Evolutionary conservation across 2,329 filamentous ascomycete species (phyloP).

Genomic region (Emergomyces orientalis): DNA sequence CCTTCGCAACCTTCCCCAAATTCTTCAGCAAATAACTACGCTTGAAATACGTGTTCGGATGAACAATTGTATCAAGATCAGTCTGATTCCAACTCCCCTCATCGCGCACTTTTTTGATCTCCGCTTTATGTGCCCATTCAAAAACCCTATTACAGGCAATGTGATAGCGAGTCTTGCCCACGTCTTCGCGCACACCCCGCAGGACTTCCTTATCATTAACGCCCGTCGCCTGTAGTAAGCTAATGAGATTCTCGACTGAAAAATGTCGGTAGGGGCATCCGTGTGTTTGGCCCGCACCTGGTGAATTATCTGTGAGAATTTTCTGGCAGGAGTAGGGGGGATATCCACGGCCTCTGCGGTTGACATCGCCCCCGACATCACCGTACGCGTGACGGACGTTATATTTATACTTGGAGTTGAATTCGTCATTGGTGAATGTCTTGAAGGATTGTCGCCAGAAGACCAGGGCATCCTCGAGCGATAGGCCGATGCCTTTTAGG

Average conservation of each 20-base stretch:
- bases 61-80: constrained; percentile 88
- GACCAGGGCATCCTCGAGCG: constrained; percentile 77
- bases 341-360: constrained; percentile 77
- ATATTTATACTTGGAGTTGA: constrained; percentile 97
- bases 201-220: constrained; percentile 69
- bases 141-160: constrained; percentile 97
- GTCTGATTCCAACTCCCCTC: constrained; percentile 60
- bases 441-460: constrained; percentile 88
- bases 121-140: constrained; percentile 70
- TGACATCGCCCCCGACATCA: constrained; percentile 86
- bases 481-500: constrained; percentile 88
- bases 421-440: constrained; percentile 82
- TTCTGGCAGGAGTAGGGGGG: constrained; percentile 91
- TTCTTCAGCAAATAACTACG: constrained; percentile 83
- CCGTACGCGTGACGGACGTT: constrained; percentile 93
- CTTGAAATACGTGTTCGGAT: constrained; percentile 98
- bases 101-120: constrained; percentile 68
- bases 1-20: constrained; percentile 46
- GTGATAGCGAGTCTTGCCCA: constrained; percentile 79
- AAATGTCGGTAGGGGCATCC: constrained; percentile 97
- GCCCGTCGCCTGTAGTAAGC: constrained; percentile 67
- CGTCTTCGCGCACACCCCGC: constrained; percentile 76
- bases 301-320: constrained; percentile 80
- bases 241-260: constrained; percentile 71
- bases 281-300: constrained; percentile 78